A percentile compares a stretch with the other conserved stretches of the same genome.
Conservation (phyloP, 202 grass and related monocot genomes). For the Eragrostis tef region DNA sequence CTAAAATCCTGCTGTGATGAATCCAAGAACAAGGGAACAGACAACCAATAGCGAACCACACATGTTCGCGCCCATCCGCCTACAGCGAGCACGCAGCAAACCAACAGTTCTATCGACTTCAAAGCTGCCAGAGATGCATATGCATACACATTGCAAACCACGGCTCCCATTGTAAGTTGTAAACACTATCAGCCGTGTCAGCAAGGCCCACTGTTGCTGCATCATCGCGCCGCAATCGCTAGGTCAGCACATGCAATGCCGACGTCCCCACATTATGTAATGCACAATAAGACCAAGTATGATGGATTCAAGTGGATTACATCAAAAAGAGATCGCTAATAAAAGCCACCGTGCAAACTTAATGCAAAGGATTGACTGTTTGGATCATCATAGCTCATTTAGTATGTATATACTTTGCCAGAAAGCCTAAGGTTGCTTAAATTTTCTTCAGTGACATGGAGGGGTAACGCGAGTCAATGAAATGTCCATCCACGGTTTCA, state of each 20-base stretch:
- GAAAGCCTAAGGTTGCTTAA: constrained; percentile 25
- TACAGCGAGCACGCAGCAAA: constrained; percentile 23
- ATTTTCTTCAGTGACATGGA: constrained; percentile 26
- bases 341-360: background rate
- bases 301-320: background rate
- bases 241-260: background rate
- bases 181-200: background rate
- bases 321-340: background rate
- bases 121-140: background rate
- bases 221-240: background rate
- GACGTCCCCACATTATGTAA: background rate
- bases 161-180: background rate
- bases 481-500: constrained; percentile 21
- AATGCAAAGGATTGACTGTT: background rate
- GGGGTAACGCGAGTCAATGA: background rate
- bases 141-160: background rate
- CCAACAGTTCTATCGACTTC: constrained; percentile 23
- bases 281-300: constrained; percentile 12
- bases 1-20: background rate
- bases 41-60: constrained; percentile 27
- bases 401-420: constrained; percentile 8
- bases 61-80: constrained; percentile 36
- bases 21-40: constrained; percentile 41
- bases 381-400: background rate
- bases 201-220: background rate